phyloP scores from a whole-genome alignment of 2,329 filamentous ascomycete species.

The Tolypocladium album region DNA sequence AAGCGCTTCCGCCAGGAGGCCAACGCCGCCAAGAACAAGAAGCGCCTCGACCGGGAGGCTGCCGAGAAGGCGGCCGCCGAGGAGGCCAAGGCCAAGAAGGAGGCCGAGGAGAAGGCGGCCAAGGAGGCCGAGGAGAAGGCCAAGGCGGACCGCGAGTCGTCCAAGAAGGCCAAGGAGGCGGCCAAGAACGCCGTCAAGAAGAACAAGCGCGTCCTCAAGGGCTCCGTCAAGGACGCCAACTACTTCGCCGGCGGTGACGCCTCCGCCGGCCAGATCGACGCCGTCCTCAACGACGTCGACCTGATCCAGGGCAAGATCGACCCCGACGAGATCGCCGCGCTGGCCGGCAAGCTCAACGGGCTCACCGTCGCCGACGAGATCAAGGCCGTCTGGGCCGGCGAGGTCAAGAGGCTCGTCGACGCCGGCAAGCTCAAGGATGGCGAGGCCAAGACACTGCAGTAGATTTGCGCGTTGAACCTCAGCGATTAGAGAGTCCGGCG shows the following conservation, averaged over 20 bases:
- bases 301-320: conserved; percentile 80
- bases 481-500: neutral
- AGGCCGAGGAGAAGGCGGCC: conserved; percentile 67
- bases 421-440: conserved; percentile 81
- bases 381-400: conserved; percentile 69
- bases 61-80: conserved; percentile 81
- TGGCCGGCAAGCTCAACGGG: conserved; percentile 71
- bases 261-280: conserved; percentile 68
- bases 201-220: conserved; percentile 97
- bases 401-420: conserved; percentile 66
- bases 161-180: conserved; percentile 96
- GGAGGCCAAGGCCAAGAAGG: conserved; percentile 73
- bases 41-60: conserved; percentile 79
- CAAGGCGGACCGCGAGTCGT: conserved; percentile 71
- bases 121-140: conserved; percentile 80
- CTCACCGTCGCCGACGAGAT: conserved; percentile 75
- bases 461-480: neutral
- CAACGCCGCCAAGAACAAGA: conserved; percentile 93
- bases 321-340: conserved; percentile 74
- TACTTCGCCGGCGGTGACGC: conserved; percentile 78
- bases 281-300: conserved; percentile 77
- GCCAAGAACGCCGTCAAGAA: conserved; percentile 99
- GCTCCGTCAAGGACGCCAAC: conserved; percentile 92
- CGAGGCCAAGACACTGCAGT: conserved; percentile 57
- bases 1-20: conserved; percentile 93